phyloP scores from a whole-genome alignment of 257 asterid genomes.

The Solanum pinnatisectum region DNA sequence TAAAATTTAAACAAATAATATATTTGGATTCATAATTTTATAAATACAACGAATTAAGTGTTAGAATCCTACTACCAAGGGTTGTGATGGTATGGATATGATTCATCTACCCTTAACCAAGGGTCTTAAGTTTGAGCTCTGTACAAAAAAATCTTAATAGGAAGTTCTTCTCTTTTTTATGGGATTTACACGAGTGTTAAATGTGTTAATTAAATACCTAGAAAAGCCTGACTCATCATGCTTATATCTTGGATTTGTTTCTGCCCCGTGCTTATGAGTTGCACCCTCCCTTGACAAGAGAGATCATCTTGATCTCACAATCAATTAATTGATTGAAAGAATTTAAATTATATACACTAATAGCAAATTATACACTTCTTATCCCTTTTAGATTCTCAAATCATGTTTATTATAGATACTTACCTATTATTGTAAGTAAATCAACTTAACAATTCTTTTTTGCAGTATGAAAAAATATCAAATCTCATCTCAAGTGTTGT shows the following conservation, averaged over 20 bases:
- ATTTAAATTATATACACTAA: neutral
- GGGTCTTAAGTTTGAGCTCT: no score
- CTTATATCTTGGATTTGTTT: no score
- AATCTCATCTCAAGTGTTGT: slow-evolving; percentile 16
- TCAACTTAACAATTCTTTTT: neutral
- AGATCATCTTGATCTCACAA: neutral
- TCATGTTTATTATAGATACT: neutral
- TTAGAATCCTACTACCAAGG: neutral
- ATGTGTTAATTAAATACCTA: no score
- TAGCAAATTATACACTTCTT: neutral
- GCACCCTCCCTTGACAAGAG: neutral
- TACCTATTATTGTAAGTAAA: neutral
- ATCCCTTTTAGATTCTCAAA: neutral
- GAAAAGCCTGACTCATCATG: no score
- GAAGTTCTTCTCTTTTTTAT: no score
- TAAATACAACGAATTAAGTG: neutral
- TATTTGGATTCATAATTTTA: neutral
- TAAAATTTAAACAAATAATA: neutral
- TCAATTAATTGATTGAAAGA: neutral
- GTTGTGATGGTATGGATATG: neutral
- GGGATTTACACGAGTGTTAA: no score
- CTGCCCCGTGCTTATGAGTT: neutral
- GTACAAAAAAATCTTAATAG: no score
- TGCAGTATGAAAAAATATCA: slow-evolving; percentile 25
- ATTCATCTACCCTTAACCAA: no score